phyloP scores from a whole-genome alignment of 2,329 filamentous ascomycete genomes.

The Coniochaeta pulveracea region DNA sequence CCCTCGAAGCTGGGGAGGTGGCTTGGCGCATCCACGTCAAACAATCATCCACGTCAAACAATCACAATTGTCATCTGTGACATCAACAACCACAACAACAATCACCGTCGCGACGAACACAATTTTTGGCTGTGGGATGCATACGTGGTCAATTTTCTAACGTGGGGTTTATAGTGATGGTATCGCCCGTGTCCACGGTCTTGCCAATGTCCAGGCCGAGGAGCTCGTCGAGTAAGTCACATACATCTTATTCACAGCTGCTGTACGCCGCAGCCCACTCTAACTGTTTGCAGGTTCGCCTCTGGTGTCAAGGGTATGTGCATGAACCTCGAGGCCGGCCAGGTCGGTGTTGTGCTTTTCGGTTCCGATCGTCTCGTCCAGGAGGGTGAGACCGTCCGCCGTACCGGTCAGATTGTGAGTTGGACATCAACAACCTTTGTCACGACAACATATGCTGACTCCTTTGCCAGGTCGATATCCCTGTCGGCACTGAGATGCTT shows the following conservation, averaged over 20 bases:
- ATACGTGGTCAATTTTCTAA: constrained; percentile 20
- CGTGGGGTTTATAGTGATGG: constrained; percentile 65
- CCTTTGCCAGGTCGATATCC: constrained; percentile 73
- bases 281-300: constrained; percentile 61
- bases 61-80: constrained; percentile 5
- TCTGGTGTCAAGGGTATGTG: constrained; percentile 99
- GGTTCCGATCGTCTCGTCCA: constrained; percentile 99
- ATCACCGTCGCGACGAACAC: no score
- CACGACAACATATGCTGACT: constrained; percentile 3
- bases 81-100: no score
- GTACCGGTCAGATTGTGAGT: constrained; percentile 97
- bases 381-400: constrained; percentile 99
- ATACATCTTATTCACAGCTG: constrained; percentile 11
- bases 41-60: constrained; percentile 6
- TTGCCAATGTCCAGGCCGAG: constrained; percentile 99
- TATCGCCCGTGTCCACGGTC: constrained; percentile 99
- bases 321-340: constrained; percentile 99
- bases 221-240: constrained; percentile 98
- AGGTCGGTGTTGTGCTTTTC: constrained; percentile 99
- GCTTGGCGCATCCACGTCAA: constrained; percentile 1
- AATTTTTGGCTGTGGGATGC: no score
- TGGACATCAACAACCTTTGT: neutral
- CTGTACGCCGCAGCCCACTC: neutral
- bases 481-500: constrained; percentile 84
- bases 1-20: constrained; percentile 4